Conservation (phyloP, 176 grass and related monocot genomes). For the Poa annua region DNA sequence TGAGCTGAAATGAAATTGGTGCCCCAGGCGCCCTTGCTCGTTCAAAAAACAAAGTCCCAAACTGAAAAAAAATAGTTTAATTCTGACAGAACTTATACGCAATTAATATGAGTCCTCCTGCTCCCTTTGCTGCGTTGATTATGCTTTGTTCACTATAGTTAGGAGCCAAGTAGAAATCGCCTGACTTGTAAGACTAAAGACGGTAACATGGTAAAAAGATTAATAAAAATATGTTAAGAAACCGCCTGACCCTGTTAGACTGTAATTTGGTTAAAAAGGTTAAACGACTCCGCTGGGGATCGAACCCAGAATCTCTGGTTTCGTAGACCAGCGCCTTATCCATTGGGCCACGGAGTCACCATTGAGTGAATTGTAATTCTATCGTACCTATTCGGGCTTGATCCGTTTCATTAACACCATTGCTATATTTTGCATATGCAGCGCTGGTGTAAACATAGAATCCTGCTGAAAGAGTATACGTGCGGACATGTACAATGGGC, state of each 20-base stretch:
- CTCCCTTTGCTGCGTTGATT: not conserved
- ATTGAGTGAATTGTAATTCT: not conserved
- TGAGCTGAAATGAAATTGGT: too few species aligned
- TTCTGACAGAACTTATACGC: not conserved
- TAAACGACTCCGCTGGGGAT: constrained; percentile 82
- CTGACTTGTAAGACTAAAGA: not conserved
- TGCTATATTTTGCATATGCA: not conserved
- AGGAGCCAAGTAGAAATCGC: too few species aligned
- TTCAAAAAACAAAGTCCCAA: not conserved
- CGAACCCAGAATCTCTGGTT: constrained; percentile 99
- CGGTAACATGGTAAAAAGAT: not conserved
- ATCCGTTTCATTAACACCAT: too few species aligned
- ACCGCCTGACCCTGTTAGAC: too few species aligned
- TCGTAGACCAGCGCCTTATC: constrained; percentile 98
- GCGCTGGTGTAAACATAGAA: not conserved
- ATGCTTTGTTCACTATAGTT: too few species aligned
- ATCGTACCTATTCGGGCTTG: too few species aligned
- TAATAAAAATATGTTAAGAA: too few species aligned
- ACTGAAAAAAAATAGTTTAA: not conserved
- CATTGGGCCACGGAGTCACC: constrained; percentile 48
- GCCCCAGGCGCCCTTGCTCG: too few species aligned
- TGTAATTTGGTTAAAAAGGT: too few species aligned
- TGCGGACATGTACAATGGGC: too few species aligned
- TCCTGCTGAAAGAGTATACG: too few species aligned
- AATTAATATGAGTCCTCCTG: not conserved